Base-by-base conservation (phyloP, 2,329 filamentous ascomycete species). In the Hypoxylon sp. region DNA sequence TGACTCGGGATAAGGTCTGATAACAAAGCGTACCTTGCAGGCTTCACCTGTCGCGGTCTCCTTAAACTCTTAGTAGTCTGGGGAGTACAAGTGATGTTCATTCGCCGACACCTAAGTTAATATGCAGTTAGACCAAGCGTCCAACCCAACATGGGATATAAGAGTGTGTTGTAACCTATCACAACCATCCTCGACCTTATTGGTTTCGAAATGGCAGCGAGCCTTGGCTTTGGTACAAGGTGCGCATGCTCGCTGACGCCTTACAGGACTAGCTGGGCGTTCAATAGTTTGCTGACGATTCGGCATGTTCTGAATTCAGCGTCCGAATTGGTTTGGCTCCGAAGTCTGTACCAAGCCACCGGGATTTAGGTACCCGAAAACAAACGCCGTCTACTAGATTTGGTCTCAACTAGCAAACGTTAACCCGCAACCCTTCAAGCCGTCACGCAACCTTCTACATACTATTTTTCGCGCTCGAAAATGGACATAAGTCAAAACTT, bases 171-270 rank as follows among this genome's bases (percentile, higher is more conserved):
- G 35, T 60, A 59, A 77, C 76, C 76, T 74, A 50, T 74, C 66
- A 48, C 76, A 78, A 11, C 74, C 74, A 39, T 71, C 63, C 1
- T 68, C 66, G 5, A 70, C 26, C 53, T 68, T 73, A 46, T 75
- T 73, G 3, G 52, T 64, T 48, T 75, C 72, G 35, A 75, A 78
- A 31, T 74, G 70, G 44, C 76, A 78, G 2, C 76, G 74, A 24
- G 75, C 70, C 66, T 76, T 77, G 1, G 76, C 75, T 39, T 73
- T 77, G 4, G 72, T 75, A 42, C 76, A 78, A 44, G 75, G 71
- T 5, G 73, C 63, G 51, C 76, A 78, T 9, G 76, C 76, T 24
- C 76, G 70, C 35, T 65, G 75, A 11, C 76, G 73, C 29, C 76
- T 72, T 8, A 68, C 74, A 14, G 76, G 73, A n/a, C 71, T 75